Conservation (phyloP, 2,329 filamentous ascomycete species). For the Colletotrichum trifolii region DNA sequence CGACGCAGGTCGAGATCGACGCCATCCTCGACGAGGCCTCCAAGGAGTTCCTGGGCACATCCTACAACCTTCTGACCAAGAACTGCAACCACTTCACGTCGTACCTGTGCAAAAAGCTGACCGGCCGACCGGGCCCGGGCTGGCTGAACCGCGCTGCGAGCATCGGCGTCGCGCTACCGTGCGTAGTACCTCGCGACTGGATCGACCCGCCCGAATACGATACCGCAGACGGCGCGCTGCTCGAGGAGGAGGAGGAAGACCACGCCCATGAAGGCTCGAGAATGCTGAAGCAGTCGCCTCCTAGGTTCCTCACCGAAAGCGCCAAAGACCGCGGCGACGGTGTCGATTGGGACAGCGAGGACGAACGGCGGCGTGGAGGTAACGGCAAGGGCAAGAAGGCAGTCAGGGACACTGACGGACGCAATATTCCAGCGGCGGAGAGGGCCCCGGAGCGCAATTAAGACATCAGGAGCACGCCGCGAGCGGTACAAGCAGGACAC, state of each 20-base stretch:
- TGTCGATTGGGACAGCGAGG: conserved; percentile 58
- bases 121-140: conserved; percentile 73
- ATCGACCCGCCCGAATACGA: conserved; percentile 82
- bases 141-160: conserved; percentile 89
- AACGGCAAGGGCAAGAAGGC: conserved; percentile 58
- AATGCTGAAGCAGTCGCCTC: conserved; percentile 62
- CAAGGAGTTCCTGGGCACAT: conserved; percentile 77
- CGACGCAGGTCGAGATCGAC: conserved; percentile 76
- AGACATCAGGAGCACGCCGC: not conserved
- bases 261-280: conserved; percentile 63
- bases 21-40: conserved; percentile 75
- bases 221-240: conserved; percentile 75
- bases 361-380: conserved; percentile 53
- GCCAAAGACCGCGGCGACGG: conserved; percentile 43
- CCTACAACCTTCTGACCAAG: conserved; percentile 83
- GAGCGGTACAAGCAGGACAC: not conserved
- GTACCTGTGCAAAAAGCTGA: conserved; percentile 79
- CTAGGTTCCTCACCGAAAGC: conserved; percentile 40
- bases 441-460: conserved; percentile 53
- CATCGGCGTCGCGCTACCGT: conserved; percentile 83
- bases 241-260: conserved; percentile 66
- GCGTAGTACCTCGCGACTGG: conserved; percentile 85
- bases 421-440: conserved; percentile 63
- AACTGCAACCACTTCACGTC: conserved; percentile 94
- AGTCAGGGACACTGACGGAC: conserved; percentile 61